A percentile compares a stretch with the other conserved stretches of the same genome.
Evolutionary conservation across 495 filamentous ascomycete genomes (phyloP).

Genomic region (Podospora pseudoanserina): DNA sequence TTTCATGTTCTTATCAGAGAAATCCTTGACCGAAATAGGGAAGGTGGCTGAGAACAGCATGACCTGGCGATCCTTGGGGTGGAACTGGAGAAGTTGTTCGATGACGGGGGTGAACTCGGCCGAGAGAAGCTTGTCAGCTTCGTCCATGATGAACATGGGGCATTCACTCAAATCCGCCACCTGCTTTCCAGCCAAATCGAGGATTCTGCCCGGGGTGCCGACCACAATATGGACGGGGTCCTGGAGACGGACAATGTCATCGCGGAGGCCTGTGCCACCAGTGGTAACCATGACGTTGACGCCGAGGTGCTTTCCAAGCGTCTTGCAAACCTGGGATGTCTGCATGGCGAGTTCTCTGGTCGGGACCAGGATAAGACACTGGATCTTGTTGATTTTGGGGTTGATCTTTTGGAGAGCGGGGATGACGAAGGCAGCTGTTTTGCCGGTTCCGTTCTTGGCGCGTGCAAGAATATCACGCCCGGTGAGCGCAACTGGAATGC

Average conservation of each 20-base stretch:
- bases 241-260: conserved; percentile 93
- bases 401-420: conserved; percentile 94
- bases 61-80: conserved; percentile 93
- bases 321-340: conserved; percentile 98
- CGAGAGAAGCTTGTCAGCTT: conserved; percentile 95
- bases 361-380: conserved; percentile 92
- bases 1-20: conserved; percentile 97
- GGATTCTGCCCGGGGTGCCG: conserved; percentile 91
- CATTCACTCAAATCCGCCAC: conserved; percentile 96
- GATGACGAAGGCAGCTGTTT: conserved; percentile 97
- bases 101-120: conserved; percentile 96
- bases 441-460: conserved; percentile 97
- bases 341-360: conserved; percentile 98
- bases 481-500: conserved; percentile 92
- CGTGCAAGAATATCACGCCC: conserved; percentile 93
- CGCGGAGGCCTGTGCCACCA: conserved; percentile 87
- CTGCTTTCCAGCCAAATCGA: conserved; percentile 90
- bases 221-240: conserved; percentile 97
- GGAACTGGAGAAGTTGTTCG: conserved; percentile 88
- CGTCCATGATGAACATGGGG: conserved; percentile 98
- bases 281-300: conserved; percentile 99
- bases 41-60: conserved; percentile 99
- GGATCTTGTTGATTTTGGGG: conserved; percentile 89
- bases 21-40: conserved; percentile 89
- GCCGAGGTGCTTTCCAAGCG: conserved; percentile 89